Percentiles rank a stretch among this genome's conserved stretches.
phyloP scores from a whole-genome alignment of 2,329 filamentous ascomycete species.

The Fusarium xyrophilum region DNA sequence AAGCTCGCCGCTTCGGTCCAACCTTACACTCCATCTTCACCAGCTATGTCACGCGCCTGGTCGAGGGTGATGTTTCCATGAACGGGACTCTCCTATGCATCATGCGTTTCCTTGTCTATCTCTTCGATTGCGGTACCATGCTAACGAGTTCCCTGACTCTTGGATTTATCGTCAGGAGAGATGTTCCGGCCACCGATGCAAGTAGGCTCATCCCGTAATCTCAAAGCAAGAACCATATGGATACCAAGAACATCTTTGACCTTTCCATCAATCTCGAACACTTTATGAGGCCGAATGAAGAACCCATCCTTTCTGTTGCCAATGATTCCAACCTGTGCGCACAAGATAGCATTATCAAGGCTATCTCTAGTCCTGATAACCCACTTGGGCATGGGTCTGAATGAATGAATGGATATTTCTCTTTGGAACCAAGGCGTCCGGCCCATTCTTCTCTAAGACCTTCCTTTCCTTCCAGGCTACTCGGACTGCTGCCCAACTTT shows the following conservation, averaged over 20 bases:
- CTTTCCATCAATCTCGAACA: not conserved
- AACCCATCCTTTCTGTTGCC: not conserved
- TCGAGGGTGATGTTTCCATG: not conserved
- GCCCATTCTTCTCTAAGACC: not conserved
- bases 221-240: not conserved
- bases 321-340: not conserved
- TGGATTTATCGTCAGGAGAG: not conserved
- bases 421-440: not conserved
- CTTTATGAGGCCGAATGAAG: not conserved
- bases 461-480: not conserved
- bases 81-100: not conserved
- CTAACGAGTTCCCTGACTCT: not conserved
- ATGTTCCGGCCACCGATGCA: not conserved
- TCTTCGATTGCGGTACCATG: too few relatives aligned
- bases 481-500: not conserved
- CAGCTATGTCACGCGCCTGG: not conserved
- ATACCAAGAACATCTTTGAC: not conserved
- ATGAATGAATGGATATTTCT: not conserved
- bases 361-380: not conserved
- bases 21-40: not conserved
- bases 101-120: not conserved
- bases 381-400: not conserved
- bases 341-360: not conserved
- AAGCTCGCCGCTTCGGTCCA: not conserved
- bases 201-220: not conserved